These are phyloP conservation scores for Tothia fuscella DNA, from an alignment of 2,329 filamentous ascomycete genomes.

Conservation along the genomic window DNA sequence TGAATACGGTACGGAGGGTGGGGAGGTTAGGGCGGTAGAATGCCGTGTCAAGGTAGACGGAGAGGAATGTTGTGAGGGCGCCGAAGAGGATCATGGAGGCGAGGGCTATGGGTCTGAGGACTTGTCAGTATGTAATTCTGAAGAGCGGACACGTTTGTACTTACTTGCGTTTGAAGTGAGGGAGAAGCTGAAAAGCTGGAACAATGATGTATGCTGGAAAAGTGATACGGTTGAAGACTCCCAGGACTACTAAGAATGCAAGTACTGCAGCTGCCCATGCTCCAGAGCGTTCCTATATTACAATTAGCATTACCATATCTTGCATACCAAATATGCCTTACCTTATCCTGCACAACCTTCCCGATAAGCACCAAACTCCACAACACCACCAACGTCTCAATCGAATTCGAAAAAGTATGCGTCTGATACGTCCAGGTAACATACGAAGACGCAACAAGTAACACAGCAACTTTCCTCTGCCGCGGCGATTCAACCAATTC, in stretches of 20 bases:
- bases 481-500: constrained; percentile 72
- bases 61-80: constrained; percentile 55
- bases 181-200: constrained; percentile 70
- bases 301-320: neutral
- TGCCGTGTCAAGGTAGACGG: constrained; percentile 70
- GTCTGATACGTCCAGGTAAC: constrained; percentile 98
- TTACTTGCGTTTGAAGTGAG: constrained; percentile 74
- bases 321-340: constrained; percentile 29
- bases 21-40: constrained; percentile 59
- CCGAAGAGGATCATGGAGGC: constrained; percentile 53
- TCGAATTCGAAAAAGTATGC: constrained; percentile 95
- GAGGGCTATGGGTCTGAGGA: constrained; percentile 47
- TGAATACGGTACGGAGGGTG: constrained; percentile 51
- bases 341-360: constrained; percentile 69
- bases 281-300: constrained; percentile 55
- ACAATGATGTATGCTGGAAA: constrained; percentile 88
- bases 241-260: constrained; percentile 70
- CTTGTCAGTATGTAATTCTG: constrained; percentile 44
- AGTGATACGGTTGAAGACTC: constrained; percentile 92
- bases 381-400: constrained; percentile 83
- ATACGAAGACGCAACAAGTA: constrained; percentile 88
- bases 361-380: constrained; percentile 91
- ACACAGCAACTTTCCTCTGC: constrained; percentile 58
- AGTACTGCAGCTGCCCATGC: constrained; percentile 65
- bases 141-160: no score